Base-by-base conservation (phyloP, 2,329 filamentous ascomycete species). In the Knoxdaviesia capensis region DNA sequence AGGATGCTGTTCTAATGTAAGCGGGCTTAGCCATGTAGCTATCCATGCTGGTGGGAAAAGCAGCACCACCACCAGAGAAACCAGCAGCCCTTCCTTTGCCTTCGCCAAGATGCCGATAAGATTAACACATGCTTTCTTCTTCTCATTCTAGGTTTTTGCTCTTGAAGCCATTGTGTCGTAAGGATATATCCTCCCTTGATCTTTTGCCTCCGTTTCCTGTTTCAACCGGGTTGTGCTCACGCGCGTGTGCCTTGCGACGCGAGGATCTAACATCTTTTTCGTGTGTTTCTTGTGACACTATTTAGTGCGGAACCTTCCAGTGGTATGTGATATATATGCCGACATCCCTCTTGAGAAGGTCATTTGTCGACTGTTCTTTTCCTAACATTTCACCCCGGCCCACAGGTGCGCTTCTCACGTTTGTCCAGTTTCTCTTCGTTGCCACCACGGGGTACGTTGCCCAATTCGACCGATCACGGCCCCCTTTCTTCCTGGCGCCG, bases 121-220 rank as follows among this genome's bases (percentile, higher is more conserved):
- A 33, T 38, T 38, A n/a, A n/a, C 8, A 5, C 38, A 31, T 31
- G 38, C 10, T 9, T 40, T 49, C 36, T 39, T 28, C 44, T 56
- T 53, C 48, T 51, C 51, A 47, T 50, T 54, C 51, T 56, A 93
- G 78, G 85, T 94, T n/a, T 96, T 93, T 61, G 85, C 88, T 36
- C 69, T 98, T 44, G 90, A 98, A 60, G 82, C 84, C 39, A 93
- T 96, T 52, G 77, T 98, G 55, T 92, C 90, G 82, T 90, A 64
- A 71, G 77, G 63, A 40, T 41, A 20, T 20, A 20, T 20, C 20
- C 20, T 20, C 20, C 20, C 20, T 2, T 20, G 20, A 20, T 20
- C 20, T 20, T 20, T 20, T 20, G 20, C 20, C 20, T 20, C 20
- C 20, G 20, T 20, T 20, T 20, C 20, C 3, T 20, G 20, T 20